These are phyloP conservation scores for Phyllosticta citriasiana DNA, from an alignment of 2,329 filamentous ascomycete species.

Conservation along the genomic window DNA sequence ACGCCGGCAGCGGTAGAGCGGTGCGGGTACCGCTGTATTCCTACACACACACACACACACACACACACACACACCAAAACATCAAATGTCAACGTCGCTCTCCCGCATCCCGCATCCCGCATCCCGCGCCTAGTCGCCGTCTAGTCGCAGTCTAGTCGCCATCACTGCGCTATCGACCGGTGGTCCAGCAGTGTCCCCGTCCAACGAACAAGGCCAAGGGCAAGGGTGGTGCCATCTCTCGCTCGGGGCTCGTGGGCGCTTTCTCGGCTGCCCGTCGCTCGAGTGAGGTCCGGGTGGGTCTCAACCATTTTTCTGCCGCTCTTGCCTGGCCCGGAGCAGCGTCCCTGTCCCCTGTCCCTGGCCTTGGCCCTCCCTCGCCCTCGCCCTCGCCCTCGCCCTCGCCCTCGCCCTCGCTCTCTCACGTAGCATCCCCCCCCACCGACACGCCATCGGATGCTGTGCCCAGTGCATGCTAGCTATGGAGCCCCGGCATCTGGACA, in stretches of 20 bases:
- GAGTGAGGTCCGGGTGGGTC: neutral
- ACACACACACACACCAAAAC: neutral
- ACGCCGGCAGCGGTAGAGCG: neutral
- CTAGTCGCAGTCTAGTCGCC: no score
- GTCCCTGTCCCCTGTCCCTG: neutral
- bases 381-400: constrained; percentile 1
- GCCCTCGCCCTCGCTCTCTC: neutral
- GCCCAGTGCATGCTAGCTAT: neutral
- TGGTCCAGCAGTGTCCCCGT: no score
- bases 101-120: neutral
- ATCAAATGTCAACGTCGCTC: neutral
- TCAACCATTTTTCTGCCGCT: neutral
- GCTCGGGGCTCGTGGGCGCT: neutral
- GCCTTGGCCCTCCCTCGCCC: constrained; percentile 3
- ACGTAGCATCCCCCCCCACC: constrained; percentile 7
- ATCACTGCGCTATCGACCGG: no score
- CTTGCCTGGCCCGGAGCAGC: neutral
- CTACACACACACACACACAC: neutral
- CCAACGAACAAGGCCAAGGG: no score
- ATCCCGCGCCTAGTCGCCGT: no score
- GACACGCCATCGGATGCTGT: neutral
- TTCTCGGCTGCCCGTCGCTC: constrained; percentile 1
- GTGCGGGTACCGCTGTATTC: no score
- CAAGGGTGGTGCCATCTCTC: no score
- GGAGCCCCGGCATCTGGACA: constrained; percentile 3